These are phyloP conservation scores for Durotheca rogersii DNA, from an alignment of 495 filamentous ascomycete genomes.

Conservation along the genomic window DNA sequence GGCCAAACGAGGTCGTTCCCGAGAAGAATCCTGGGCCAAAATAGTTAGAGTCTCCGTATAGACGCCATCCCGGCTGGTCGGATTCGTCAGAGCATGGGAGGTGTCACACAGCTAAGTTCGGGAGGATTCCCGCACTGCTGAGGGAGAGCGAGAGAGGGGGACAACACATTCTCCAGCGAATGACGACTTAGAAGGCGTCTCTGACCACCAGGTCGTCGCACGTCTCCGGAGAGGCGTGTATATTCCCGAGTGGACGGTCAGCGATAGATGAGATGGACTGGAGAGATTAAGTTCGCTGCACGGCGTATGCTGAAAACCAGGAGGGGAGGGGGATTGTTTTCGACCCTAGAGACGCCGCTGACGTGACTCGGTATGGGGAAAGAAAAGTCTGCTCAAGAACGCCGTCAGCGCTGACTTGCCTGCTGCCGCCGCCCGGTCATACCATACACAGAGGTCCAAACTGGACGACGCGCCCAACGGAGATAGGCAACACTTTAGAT, in stretches of 20 bases:
- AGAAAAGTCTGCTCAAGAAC: neutral
- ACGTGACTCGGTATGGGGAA: slow-evolving; percentile 10
- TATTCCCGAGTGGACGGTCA: slow-evolving; percentile 23
- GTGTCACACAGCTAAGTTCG: slow-evolving; percentile 4
- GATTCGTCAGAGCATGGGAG: slow-evolving; percentile 3
- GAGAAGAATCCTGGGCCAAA: slow-evolving; percentile 6
- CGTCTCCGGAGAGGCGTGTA: slow-evolving; percentile 17
- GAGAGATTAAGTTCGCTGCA: slow-evolving; percentile 14
- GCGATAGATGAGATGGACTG: slow-evolving; percentile 16
- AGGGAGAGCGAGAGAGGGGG: neutral
- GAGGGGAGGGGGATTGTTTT: neutral
- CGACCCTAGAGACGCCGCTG: slow-evolving; percentile 14
- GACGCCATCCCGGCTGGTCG: neutral
- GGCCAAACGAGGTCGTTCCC: too few species aligned
- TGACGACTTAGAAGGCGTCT: neutral
- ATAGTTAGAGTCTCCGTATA: too few species aligned
- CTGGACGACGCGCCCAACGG: slow-evolving; percentile 3
- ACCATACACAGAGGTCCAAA: neutral
- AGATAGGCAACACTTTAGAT: neutral
- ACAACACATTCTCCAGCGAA: neutral
- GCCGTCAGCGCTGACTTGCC: neutral
- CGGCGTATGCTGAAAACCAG: slow-evolving; percentile 1
- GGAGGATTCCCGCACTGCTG: slow-evolving; percentile 26
- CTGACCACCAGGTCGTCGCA: slow-evolving; percentile 17
- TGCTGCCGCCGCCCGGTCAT: slow-evolving; percentile 4